Percentiles rank a stretch among this genome's conserved stretches.
Conservation (phyloP, 768 basidiomycete genomes). For the Collybiopsis confluens region DNA sequence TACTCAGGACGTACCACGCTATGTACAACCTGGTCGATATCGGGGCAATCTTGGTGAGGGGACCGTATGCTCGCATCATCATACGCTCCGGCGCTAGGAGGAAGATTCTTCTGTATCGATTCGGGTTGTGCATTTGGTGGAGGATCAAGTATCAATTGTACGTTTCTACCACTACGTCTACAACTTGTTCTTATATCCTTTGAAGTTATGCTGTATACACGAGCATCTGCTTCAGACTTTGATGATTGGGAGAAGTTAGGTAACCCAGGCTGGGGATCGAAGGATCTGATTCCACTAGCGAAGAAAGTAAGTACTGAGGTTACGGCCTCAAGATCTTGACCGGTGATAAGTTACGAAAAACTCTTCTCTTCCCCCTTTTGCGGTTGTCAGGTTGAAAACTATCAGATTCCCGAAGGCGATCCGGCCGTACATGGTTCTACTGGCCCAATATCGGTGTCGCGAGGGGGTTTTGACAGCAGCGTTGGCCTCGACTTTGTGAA, state of each 20-base stretch:
- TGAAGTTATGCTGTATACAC: constrained; percentile 34
- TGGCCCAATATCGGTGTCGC: too few species aligned
- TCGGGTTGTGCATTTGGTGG: constrained; percentile 40
- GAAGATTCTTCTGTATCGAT: constrained; percentile 27
- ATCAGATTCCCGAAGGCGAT: too few species aligned
- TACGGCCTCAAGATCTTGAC: too few species aligned
- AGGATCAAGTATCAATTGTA: constrained; percentile 45
- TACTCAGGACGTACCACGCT: constrained; percentile 27
- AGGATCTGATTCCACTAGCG: constrained; percentile 37
- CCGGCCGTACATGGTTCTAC: too few species aligned
- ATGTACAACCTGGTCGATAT: constrained; percentile 39
- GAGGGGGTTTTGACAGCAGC: too few species aligned
- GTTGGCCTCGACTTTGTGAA: too few species aligned
- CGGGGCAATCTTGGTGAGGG: constrained; percentile 28
- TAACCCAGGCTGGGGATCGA: constrained; percentile 41
- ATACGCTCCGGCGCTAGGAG: constrained; percentile 23
- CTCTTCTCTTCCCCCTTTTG: too few species aligned
- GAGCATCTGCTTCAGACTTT: constrained; percentile 40
- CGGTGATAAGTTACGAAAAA: too few species aligned
- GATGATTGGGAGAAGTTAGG: constrained; percentile 40
- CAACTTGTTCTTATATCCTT: not conserved
- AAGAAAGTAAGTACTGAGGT: constrained; percentile 38
- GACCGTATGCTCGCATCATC: constrained; percentile 31
- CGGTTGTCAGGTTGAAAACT: too few species aligned
- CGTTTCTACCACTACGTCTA: not conserved